These are phyloP conservation scores for Eimeria zaria DNA, from an alignment of 169 alveolate genomes.

Conservation along the genomic window DNA sequence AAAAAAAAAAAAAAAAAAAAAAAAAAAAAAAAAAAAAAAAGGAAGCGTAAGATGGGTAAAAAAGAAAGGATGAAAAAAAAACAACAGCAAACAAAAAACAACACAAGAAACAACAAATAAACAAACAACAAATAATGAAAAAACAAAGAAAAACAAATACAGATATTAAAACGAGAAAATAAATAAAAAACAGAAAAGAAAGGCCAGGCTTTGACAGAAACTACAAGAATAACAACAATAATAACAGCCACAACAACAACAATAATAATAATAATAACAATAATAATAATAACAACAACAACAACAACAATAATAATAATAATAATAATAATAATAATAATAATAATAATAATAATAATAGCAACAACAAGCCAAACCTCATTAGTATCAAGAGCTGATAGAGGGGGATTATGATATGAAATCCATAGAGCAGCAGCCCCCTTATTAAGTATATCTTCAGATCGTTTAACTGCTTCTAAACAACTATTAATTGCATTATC, in stretches of 20 bases:
- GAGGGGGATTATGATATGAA: slow-evolving; percentile 92
- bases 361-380: slow-evolving; percentile 85
- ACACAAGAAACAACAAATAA: background rate
- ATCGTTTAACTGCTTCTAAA: slow-evolving; percentile 87
- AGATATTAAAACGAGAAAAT: too few species aligned
- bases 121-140: background rate
- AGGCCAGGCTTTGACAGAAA: too few species aligned
- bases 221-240: too few species aligned
- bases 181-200: too few species aligned
- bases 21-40: background rate
- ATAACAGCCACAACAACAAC: too few species aligned
- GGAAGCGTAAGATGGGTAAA: too few species aligned
- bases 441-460: slow-evolving; percentile 89
- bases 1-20: background rate
- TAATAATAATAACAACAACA: too few species aligned
- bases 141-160: background rate
- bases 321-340: too few species aligned
- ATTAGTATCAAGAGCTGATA: slow-evolving; percentile 89
- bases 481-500: slow-evolving; percentile 88
- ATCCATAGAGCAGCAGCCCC: slow-evolving; percentile 94
- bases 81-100: background rate
- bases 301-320: background rate
- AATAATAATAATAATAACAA: too few species aligned
- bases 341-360: background rate
- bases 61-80: too few species aligned